A percentile compares a stretch with the other conserved stretches of the same genome.
Conservation (phyloP, 805 yeast genomes). For the Candida fluviatilis region DNA sequence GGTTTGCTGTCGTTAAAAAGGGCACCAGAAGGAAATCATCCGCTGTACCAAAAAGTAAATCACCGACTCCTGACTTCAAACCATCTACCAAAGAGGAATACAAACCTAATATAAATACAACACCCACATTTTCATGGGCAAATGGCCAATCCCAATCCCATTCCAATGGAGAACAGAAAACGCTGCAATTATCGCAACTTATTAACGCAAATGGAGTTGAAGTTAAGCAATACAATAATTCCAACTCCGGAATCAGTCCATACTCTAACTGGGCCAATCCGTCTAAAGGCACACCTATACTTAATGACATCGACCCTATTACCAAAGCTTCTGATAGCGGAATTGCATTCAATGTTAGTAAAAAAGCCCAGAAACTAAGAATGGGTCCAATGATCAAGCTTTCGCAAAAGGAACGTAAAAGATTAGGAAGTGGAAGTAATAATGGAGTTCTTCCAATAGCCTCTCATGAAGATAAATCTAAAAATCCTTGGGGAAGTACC, state of each 20-base stretch:
- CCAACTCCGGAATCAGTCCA: slow-evolving; percentile 18
- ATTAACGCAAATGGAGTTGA: background rate
- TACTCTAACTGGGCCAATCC: slow-evolving; percentile 23
- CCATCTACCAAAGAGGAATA: background rate
- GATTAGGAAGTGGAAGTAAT: slow-evolving; percentile 12
- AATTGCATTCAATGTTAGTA: slow-evolving; percentile 1
- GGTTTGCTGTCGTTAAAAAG: slow-evolving; percentile 24
- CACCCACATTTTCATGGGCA: background rate
- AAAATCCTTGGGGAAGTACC: slow-evolving; percentile 3
- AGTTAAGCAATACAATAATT: background rate
- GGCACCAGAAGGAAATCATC: slow-evolving; percentile 14
- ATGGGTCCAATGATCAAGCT: slow-evolving; percentile 38
- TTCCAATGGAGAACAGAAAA: no score
- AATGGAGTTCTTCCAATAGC: slow-evolving; percentile 2
- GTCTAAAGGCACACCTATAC: slow-evolving; percentile 10
- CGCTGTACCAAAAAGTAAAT: slow-evolving; percentile 2
- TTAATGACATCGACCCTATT: slow-evolving; percentile 7
- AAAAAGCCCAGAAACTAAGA: slow-evolving; percentile 20
- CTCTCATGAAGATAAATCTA: background rate
- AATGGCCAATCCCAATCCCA: background rate
- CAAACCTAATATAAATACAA: no score
- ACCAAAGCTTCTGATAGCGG: background rate
- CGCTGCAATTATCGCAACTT: background rate
- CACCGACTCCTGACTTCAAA: slow-evolving; percentile 7
- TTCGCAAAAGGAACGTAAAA: slow-evolving; percentile 60